Conservation (phyloP, 352 stramenopile species). For the Pythium aquatile region DNA sequence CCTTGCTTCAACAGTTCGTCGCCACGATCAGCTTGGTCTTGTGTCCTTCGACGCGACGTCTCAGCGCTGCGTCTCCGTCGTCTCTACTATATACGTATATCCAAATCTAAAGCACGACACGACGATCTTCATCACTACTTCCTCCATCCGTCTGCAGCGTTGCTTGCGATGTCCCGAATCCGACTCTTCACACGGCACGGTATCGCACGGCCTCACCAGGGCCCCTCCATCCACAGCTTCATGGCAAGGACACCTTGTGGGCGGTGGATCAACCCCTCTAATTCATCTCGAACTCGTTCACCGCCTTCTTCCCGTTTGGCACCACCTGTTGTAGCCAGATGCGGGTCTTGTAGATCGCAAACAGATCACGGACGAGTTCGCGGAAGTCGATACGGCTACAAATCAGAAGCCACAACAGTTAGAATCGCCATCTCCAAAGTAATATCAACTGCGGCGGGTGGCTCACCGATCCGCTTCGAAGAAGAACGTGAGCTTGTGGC, state of each 20-base stretch:
- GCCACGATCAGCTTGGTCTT: slow-evolving; percentile 1
- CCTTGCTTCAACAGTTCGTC: slow-evolving; percentile 1
- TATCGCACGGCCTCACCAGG: neutral
- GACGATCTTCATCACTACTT: slow-evolving; percentile 4
- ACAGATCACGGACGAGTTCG: slow-evolving; percentile 97
- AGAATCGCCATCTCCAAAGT: neutral
- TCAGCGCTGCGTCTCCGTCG: neutral
- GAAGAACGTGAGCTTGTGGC: slow-evolving; percentile 99
- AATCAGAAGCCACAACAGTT: neutral
- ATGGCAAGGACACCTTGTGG: neutral
- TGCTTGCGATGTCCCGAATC: neutral
- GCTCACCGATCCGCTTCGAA: slow-evolving; percentile 94
- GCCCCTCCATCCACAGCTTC: neutral
- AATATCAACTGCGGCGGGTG: neutral
- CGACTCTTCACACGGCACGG: slow-evolving; percentile 5
- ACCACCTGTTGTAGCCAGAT: slow-evolving; percentile 98
- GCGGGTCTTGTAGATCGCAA: slow-evolving; percentile 98
- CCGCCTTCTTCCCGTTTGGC: slow-evolving; percentile 64
- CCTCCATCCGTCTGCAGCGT: neutral
- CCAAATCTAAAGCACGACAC: slow-evolving; percentile 24
- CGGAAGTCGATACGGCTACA: slow-evolving; percentile 95
- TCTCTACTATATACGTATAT: slow-evolving; percentile 26
- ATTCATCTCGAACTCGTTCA: slow-evolving; percentile 54
- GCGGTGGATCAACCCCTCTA: slow-evolving; percentile 23
- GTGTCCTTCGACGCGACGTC: neutral